These are phyloP conservation scores for Lantana camara DNA, from an alignment of 257 asterid species.

Conservation along the genomic window DNA sequence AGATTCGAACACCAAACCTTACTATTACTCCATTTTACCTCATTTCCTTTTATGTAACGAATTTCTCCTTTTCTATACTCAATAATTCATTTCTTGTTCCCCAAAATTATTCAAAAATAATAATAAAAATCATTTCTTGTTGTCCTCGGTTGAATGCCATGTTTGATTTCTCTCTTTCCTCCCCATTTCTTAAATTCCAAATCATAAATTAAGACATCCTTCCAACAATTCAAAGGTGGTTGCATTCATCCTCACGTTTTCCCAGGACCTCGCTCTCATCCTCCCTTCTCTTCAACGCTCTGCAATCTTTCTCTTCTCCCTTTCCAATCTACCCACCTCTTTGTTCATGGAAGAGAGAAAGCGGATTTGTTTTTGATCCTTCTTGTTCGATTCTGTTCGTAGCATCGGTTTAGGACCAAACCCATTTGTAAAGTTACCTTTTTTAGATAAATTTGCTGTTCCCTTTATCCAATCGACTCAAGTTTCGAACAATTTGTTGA, in stretches of 20 bases:
- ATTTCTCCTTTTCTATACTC: too few species aligned
- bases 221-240: conserved; percentile 17
- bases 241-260: conserved; percentile 33
- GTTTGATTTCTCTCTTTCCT: conserved; percentile 16
- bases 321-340: conserved; percentile 22
- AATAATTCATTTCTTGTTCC: too few species aligned
- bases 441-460: not conserved
- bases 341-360: conserved; percentile 2
- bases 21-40: too few species aligned
- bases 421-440: not conserved
- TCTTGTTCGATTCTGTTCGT: not conserved
- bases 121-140: too few species aligned
- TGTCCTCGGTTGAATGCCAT: conserved; percentile 21
- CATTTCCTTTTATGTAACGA: too few species aligned
- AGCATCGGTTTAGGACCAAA: not conserved
- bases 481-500: not conserved
- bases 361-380: not conserved
- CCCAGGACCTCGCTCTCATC: conserved; percentile 22
- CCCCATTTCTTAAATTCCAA: not conserved
- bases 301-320: not conserved
- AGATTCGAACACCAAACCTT: too few species aligned
- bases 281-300: not conserved
- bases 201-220: conserved; percentile 5
- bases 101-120: too few species aligned
- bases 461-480: not conserved